These are phyloP conservation scores for Serpula lacrymans DNA, from an alignment of 768 basidiomycete species.

Conservation along the genomic window DNA sequence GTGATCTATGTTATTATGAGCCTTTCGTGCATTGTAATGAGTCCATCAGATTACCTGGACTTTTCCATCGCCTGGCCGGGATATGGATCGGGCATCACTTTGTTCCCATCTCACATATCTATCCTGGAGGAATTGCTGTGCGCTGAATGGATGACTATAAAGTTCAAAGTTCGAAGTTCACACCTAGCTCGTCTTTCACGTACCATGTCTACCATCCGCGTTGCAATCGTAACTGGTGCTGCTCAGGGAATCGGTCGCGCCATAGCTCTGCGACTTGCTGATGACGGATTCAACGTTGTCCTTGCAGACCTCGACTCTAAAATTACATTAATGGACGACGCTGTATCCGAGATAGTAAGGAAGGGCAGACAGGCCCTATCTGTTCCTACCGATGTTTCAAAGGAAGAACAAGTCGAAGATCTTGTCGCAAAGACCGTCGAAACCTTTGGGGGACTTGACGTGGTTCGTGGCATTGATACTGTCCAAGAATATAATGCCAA, in stretches of 20 bases:
- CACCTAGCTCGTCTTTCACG: background rate
- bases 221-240: slow-evolving; percentile 20
- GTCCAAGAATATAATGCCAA: no score
- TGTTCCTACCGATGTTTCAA: slow-evolving; percentile 32
- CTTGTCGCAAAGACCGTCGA: slow-evolving; percentile 30
- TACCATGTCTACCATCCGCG: slow-evolving; percentile 22
- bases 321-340: slow-evolving; percentile 10
- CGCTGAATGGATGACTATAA: background rate
- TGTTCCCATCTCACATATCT: no score
- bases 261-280: slow-evolving; percentile 16
- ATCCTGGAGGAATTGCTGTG: background rate
- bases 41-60: background rate
- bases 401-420: slow-evolving; percentile 33
- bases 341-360: slow-evolving; percentile 13
- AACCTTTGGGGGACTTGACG: slow-evolving; percentile 38
- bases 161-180: background rate
- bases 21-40: no score
- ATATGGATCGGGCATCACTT: no score
- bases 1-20: no score
- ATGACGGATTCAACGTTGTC: slow-evolving; percentile 16
- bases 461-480: no score
- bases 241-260: slow-evolving; percentile 19
- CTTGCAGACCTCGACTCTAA: slow-evolving; percentile 16
- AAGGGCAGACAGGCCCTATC: slow-evolving; percentile 14
- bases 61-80: slow-evolving; percentile 2